These are phyloP conservation scores for Cladosporium sp. DNA, from an alignment of 2,329 filamentous ascomycete genomes.

Conservation along the genomic window DNA sequence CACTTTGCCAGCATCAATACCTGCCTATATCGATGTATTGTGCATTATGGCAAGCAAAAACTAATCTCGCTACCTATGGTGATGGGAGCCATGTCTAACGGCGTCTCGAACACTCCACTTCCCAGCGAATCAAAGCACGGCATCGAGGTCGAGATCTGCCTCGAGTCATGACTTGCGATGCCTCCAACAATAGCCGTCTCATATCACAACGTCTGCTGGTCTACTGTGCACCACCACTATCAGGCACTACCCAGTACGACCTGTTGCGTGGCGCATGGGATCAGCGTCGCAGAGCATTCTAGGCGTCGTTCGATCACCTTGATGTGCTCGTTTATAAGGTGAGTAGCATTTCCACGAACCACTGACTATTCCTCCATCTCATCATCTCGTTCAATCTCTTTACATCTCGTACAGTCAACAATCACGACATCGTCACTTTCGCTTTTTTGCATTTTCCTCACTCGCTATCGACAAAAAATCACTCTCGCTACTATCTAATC, in stretches of 20 bases:
- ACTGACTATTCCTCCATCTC: not conserved
- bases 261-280: not conserved
- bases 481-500: not conserved
- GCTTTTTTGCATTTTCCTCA: not conserved
- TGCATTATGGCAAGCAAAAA: too few relatives aligned
- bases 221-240: not conserved
- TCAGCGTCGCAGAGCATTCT: not conserved
- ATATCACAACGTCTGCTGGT: not conserved
- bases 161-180: not conserved
- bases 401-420: not conserved
- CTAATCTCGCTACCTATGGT: too few relatives aligned
- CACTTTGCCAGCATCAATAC: too few relatives aligned
- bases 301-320: not conserved
- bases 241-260: not conserved
- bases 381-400: conserved; percentile 4
- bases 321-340: not conserved
- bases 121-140: not conserved
- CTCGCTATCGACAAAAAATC: conserved; percentile 2
- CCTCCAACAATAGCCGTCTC: conserved; percentile 5
- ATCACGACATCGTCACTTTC: not conserved
- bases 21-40: too few relatives aligned
- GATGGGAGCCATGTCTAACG: too few relatives aligned
- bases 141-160: not conserved
- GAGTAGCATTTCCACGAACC: not conserved
- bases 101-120: too few relatives aligned